Conservation (phyloP, 352 stramenopile genomes). For the Phytopythium ostracodes region DNA sequence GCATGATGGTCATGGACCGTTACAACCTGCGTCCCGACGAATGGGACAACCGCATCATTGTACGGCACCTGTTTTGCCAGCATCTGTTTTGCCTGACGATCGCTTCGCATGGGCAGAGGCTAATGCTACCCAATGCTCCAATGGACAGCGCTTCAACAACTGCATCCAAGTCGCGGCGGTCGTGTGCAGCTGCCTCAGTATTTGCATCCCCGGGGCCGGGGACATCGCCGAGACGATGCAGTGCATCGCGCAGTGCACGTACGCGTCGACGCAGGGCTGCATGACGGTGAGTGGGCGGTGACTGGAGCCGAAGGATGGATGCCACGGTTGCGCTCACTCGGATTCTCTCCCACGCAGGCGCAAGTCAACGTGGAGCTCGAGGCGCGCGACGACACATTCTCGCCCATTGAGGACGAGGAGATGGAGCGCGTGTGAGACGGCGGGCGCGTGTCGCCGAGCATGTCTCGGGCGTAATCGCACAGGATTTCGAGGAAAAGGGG, state of each 20-base stretch:
- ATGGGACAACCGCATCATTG: conserved; percentile 93
- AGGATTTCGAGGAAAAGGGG: not conserved
- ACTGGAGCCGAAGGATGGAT: not conserved
- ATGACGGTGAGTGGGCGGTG: conserved; percentile 69
- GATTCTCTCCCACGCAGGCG: conserved; percentile 31
- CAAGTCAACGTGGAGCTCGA: conserved; percentile 92
- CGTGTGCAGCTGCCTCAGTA: conserved; percentile 72
- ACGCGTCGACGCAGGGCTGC: conserved; percentile 88
- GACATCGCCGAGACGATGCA: conserved; percentile 83
- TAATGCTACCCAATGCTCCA: not conserved
- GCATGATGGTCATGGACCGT: conserved; percentile 89
- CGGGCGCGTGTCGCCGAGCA: not conserved
- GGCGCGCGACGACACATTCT: conserved; percentile 57
- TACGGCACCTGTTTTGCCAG: too few relatives aligned
- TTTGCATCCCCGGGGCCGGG: conserved; percentile 59
- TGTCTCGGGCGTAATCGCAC: too few relatives aligned
- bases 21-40: conserved; percentile 89
- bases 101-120: not conserved
- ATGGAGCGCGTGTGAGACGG: conserved; percentile 61
- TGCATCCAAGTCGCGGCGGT: conserved; percentile 83
- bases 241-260: conserved; percentile 90
- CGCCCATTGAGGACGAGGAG: conserved; percentile 33
- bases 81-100: not conserved
- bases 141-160: conserved; percentile 87
- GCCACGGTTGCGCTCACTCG: not conserved